phyloP scores from a whole-genome alignment of 2,329 filamentous ascomycete genomes.

The Pezicula carpinea region DNA sequence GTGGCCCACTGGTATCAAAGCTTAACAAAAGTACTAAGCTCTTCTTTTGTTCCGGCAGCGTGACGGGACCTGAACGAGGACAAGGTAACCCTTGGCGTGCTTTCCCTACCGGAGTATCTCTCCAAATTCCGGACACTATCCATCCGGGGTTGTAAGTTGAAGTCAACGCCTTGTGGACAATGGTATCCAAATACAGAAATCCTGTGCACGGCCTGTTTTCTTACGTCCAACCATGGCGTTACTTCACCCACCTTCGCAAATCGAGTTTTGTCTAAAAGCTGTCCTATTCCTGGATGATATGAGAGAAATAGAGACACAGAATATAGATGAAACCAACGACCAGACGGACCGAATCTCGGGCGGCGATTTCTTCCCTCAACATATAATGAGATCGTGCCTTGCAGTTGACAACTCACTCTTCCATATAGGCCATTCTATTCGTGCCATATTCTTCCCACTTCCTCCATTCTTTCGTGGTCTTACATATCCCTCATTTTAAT shows the following conservation, averaged over 20 bases:
- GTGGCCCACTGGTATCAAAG: too few species aligned
- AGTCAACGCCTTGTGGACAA: background rate
- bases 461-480: background rate
- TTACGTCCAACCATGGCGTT: background rate
- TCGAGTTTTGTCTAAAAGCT: background rate
- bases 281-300: background rate
- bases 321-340: background rate
- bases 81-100: background rate
- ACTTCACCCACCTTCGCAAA: background rate
- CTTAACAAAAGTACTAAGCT: too few species aligned
- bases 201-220: background rate
- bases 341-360: background rate
- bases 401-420: background rate
- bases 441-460: background rate
- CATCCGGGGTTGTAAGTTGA: background rate
- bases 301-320: background rate
- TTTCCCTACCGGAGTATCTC: too few species aligned
- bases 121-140: background rate
- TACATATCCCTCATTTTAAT: background rate
- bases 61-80: background rate
- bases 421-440: background rate
- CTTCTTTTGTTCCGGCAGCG: background rate
- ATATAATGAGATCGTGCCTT: background rate
- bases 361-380: background rate
- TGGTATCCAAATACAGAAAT: background rate